Base-by-base conservation (phyloP, 306 rosid species). In the Sphenostylis stenocarpa region DNA sequence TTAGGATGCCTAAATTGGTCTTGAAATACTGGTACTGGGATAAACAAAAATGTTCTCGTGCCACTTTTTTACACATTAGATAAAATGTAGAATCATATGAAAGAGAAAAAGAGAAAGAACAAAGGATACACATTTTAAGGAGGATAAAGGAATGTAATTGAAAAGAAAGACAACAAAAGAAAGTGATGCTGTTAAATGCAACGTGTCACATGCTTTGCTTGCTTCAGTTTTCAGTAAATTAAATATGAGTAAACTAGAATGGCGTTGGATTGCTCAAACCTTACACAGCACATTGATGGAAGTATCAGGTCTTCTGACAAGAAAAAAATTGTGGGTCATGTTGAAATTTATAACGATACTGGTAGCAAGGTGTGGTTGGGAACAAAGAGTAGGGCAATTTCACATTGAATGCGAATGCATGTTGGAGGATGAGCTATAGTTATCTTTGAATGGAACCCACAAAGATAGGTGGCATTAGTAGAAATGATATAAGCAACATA, bases 381-480 rank as follows among this genome's bases (percentile, higher is more conserved):
- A 67, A 73, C 24, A 76, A 60, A 49, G 65, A 82, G 64, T 58
- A 73, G 69, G 82, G 19, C 80, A 82, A 77, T 23, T 70, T 57
- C 48, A 60, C 88, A 80, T 80, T 78, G 29, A 80, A 85, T 80
- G 80, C 62, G 45, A 80, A 57, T 67, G 79, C 61, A 47, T n/a
- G 45, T 48, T 44, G 70, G 55, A 28, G 49, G 75, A 76, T 64
- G 73, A 76, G 73, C 65, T 33, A 68, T 0, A 53, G 77, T 26
- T 39, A 86, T 79, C 72, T 78, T 39, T 70, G 11, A 68, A 84
- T 87, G 97, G 92, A 91, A 77, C 92, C 97, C 93, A 86, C 92
- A 78, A 73, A 85, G 86, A 82, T 83, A 78, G 63, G 62, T 70
- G 82, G 29, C 82, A 80, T 58, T 70, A 77, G 70, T 73, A 84